A percentile compares a stretch with the other conserved stretches of the same genome.
These are phyloP conservation scores for Trichopus zeylanicus DNA, from an alignment of 116 monocot genomes.

Conservation along the genomic window DNA sequence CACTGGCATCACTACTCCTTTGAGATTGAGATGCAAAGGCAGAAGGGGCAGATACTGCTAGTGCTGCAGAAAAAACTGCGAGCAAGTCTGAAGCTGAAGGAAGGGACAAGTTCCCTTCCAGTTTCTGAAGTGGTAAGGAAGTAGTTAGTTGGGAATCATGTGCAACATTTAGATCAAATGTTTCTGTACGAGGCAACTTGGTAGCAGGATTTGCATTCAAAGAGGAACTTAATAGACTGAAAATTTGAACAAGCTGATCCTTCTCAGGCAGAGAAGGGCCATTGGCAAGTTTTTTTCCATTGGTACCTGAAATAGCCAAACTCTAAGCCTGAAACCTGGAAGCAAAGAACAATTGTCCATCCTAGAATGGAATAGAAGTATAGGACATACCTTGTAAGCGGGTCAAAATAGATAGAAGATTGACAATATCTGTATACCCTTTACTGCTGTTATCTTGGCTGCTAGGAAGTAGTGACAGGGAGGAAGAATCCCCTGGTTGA, in stretches of 20 bases:
- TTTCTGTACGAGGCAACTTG: conserved; percentile 24
- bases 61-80: conserved; percentile 54
- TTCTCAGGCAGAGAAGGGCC: conserved; percentile 40
- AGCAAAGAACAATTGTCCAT: background rate
- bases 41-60: conserved; percentile 36
- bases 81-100: conserved; percentile 63
- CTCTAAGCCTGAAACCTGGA: background rate
- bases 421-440: conserved; percentile 60
- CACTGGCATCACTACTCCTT: conserved; percentile 59
- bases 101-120: conserved; percentile 15
- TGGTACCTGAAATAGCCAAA: conserved; percentile 27
- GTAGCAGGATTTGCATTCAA: conserved; percentile 19
- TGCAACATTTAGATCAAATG: conserved; percentile 78
- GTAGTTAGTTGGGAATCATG: conserved; percentile 34
- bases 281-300: conserved; percentile 24
- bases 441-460: conserved; percentile 39
- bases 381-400: conserved; percentile 59
- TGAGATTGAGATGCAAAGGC: conserved; percentile 42
- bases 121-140: conserved; percentile 20
- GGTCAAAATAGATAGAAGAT: conserved; percentile 55
- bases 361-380: background rate
- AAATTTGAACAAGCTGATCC: conserved; percentile 54
- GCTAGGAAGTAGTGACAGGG: conserved; percentile 39
- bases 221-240: conserved; percentile 56
- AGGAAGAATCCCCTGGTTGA: conserved; percentile 68